A percentile compares a stretch with the other conserved stretches of the same genome.
phyloP scores from a whole-genome alignment of 148 eudicot species.

The Persicaria maculosa region DNA sequence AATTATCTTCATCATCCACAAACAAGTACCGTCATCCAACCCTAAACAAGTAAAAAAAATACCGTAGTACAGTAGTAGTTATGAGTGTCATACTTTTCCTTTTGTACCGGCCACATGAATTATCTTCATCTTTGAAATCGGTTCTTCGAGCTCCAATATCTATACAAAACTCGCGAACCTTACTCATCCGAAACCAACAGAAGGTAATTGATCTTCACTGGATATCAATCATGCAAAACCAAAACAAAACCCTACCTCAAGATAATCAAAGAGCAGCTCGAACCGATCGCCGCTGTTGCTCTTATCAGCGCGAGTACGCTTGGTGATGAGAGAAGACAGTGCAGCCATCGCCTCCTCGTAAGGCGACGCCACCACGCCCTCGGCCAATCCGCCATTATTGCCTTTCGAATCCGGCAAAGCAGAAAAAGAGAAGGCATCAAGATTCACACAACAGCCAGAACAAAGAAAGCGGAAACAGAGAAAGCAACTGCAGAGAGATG shows the following conservation, averaged over 20 bases:
- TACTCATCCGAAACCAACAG: not conserved
- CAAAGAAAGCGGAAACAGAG: not conserved
- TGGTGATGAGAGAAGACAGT: slow-evolving; percentile 71
- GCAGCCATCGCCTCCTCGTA: slow-evolving; percentile 84
- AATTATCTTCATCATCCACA: no score
- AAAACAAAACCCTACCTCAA: slow-evolving; percentile 35
- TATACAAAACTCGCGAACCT: slow-evolving; percentile 16
- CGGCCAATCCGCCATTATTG: slow-evolving; percentile 23
- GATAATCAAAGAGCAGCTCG: slow-evolving; percentile 62
- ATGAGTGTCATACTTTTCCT: slow-evolving; percentile 58
- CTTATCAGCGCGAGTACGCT: slow-evolving; percentile 74
- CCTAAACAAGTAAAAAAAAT: not conserved
- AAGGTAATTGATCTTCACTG: not conserved
- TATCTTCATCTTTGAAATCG: slow-evolving; percentile 70
- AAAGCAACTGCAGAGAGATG: not conserved
- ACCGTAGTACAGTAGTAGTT: not conserved
- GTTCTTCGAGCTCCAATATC: slow-evolving; percentile 89
- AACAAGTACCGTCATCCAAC: no score
- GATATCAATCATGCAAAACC: not conserved
- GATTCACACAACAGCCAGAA: not conserved
- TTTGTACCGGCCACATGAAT: slow-evolving; percentile 98
- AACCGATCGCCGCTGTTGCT: slow-evolving; percentile 63
- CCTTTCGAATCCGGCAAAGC: slow-evolving; percentile 15
- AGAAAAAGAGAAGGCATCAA: not conserved
- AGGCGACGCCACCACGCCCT: slow-evolving; percentile 11